Base-by-base conservation (phyloP, 192 early-diverging fungal genomes). In the Backusella luteola region DNA sequence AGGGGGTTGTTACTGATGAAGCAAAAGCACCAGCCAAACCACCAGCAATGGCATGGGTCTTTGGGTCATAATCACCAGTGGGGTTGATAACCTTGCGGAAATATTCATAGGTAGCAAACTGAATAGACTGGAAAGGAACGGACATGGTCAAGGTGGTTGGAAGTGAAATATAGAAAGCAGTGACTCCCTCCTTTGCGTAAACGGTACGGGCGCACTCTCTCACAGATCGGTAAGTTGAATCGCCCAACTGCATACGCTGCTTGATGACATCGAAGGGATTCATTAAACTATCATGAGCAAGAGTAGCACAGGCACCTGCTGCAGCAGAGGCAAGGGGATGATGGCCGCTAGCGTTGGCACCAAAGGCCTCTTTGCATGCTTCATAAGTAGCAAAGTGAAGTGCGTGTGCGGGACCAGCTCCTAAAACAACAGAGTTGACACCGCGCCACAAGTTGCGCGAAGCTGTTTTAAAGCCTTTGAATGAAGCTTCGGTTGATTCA, bases 251-350 rank as follows among this genome's bases (percentile, higher is more conserved):
- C 95, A 97, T 96, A 36, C 97, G 89, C 83, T 98, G 97, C 80
- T 98, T 98, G 82, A 97, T 87, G 19, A 98, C 96, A 84, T 99
- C 97, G 83, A 99, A 99, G 14, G 97, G 97, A 79, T 95, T 99
- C 93, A 96, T 94, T 63, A 97, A 83, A 15, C 93, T 93, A 73
- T 99, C 97, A 83, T 91, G 90, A 7, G 92, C 85, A 63, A 96
- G 84, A 7, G 96, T 97, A 9, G 97, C 97, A 79, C 89, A 90
- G 38, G 93, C 96, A 69, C 97, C 95, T 6, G 97, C 95, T 29
- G 91, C 94, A 88, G 83, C 89, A 66, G 92, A 84, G 49, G 91
- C 89, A n/a, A 94, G 6, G 4, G 84, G 83, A 44, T 89, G 90
- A 56, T 89, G 86, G 41, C 89, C 90, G 19, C 73, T 34, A 19